A percentile compares a stretch with the other conserved stretches of the same genome.
phyloP scores from a whole-genome alignment of 1,139 yeast genomes.

The Debaryomyces coudertii region DNA sequence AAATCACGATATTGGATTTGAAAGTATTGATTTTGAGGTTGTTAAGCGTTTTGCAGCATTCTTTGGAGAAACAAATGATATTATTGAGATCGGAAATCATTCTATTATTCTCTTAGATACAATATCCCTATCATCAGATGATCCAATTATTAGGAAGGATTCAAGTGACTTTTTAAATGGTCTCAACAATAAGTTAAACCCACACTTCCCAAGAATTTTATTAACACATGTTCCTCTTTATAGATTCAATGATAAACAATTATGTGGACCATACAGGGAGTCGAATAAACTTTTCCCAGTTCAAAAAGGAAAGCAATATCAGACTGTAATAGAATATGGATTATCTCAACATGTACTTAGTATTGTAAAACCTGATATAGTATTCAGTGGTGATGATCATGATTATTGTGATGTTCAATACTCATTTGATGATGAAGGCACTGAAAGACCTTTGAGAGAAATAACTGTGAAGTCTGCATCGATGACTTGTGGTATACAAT shows the following conservation, averaged over 20 bases:
- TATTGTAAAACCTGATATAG: slow-evolving; percentile 60
- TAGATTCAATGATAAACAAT: slow-evolving; percentile 32
- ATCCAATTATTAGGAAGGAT: slow-evolving; percentile 26
- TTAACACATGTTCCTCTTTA: slow-evolving; percentile 58
- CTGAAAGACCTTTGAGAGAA: slow-evolving; percentile 57
- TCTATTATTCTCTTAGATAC: slow-evolving; percentile 78
- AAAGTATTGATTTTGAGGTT: slow-evolving; percentile 58
- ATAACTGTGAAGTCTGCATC: slow-evolving; percentile 87
- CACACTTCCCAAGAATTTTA: slow-evolving; percentile 63
- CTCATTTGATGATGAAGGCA: slow-evolving; percentile 39
- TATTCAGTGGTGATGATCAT: slow-evolving; percentile 95
- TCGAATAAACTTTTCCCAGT: slow-evolving; percentile 64
- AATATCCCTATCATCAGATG: slow-evolving; percentile 64
- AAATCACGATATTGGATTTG: slow-evolving; percentile 95
- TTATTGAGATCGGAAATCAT: slow-evolving; percentile 68
- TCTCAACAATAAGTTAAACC: slow-evolving; percentile 24
- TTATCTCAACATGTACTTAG: slow-evolving; percentile 60
- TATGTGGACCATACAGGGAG: slow-evolving; percentile 54
- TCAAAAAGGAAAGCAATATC: slow-evolving; percentile 64
- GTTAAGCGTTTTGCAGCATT: slow-evolving; percentile 63
- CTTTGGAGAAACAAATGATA: slow-evolving; percentile 71
- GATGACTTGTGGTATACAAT: slow-evolving; percentile 86
- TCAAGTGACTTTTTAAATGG: slow-evolving; percentile 31
- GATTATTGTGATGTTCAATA: slow-evolving; percentile 87
- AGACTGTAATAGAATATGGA: slow-evolving; percentile 54